These are phyloP conservation scores for Arxiozyma slooffiae DNA, from an alignment of 1,139 yeast genomes.

Conservation along the genomic window DNA sequence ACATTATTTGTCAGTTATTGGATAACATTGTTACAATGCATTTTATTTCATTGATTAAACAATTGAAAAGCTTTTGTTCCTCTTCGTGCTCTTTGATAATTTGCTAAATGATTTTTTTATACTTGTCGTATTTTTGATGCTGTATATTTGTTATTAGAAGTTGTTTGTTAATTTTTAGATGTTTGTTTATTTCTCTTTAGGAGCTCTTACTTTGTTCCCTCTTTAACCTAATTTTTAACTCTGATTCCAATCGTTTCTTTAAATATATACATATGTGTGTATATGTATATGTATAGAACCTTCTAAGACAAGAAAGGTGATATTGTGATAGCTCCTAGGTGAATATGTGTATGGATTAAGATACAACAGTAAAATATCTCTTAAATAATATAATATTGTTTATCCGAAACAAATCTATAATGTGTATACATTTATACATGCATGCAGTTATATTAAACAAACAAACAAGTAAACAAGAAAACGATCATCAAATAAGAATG, in stretches of 20 bases:
- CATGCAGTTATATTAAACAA: background rate
- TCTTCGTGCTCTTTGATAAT: background rate
- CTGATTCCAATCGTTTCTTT: background rate
- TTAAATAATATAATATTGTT: too few relatives aligned
- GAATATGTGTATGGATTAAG: background rate
- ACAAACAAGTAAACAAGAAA: too few relatives aligned
- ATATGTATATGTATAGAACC: too few relatives aligned
- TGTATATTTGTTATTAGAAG: background rate
- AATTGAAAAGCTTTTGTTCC: background rate
- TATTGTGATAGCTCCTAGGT: background rate
- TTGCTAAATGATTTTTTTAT: background rate
- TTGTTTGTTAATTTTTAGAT: background rate
- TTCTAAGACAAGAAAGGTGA: background rate
- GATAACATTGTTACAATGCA: slow-evolving; percentile 21
- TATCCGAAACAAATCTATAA: background rate
- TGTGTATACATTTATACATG: too few relatives aligned
- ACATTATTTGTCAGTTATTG: background rate
- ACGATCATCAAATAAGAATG: too few relatives aligned
- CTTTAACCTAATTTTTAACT: background rate
- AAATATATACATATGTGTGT: too few relatives aligned
- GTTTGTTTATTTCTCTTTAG: background rate
- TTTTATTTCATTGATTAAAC: slow-evolving; percentile 25
- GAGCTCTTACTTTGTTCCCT: background rate
- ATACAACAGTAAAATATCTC: background rate
- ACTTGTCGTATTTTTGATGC: background rate